Percentiles rank a stretch among this genome's conserved stretches.
These are phyloP conservation scores for Lanmaoa pseudosensibilis DNA, from an alignment of 768 basidiomycete genomes.

Conservation along the genomic window DNA sequence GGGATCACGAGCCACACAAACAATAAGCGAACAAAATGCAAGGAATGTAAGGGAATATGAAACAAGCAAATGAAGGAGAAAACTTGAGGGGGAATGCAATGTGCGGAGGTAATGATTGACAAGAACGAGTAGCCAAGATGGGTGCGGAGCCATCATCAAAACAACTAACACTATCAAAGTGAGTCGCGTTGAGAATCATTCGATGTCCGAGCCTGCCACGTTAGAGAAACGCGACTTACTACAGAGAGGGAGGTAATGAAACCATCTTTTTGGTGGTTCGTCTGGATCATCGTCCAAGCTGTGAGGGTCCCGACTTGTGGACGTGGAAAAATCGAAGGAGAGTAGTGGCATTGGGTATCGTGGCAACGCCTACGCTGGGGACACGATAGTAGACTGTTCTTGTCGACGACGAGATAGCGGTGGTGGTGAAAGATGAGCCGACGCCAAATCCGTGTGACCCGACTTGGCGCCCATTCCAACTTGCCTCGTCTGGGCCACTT, in stretches of 20 bases:
- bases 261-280: conserved; percentile 48
- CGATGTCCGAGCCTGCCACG: neutral
- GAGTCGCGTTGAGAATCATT: conserved; percentile 5
- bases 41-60: conserved; percentile 69
- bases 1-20: conserved; percentile 73
- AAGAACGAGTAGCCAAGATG: conserved; percentile 67
- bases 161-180: conserved; percentile 43
- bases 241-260: conserved; percentile 56
- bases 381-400: neutral
- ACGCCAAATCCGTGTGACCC: neutral
- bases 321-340: conserved; percentile 26
- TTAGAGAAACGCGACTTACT: conserved; percentile 37
- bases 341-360: conserved; percentile 29
- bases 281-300: conserved; percentile 34
- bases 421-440: conserved; percentile 4
- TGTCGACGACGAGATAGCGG: neutral
- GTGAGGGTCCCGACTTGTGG: conserved; percentile 13
- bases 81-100: conserved; percentile 45
- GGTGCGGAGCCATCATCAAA: conserved; percentile 70
- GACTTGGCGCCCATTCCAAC: neutral
- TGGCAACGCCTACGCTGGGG: neutral
- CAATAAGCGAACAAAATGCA: conserved; percentile 69
- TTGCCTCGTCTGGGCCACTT: no score
- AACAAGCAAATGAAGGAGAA: conserved; percentile 54
- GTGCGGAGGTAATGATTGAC: conserved; percentile 64